Conservation (phyloP, 2,329 filamentous ascomycete genomes). For the Exserohilum rostratum region DNA sequence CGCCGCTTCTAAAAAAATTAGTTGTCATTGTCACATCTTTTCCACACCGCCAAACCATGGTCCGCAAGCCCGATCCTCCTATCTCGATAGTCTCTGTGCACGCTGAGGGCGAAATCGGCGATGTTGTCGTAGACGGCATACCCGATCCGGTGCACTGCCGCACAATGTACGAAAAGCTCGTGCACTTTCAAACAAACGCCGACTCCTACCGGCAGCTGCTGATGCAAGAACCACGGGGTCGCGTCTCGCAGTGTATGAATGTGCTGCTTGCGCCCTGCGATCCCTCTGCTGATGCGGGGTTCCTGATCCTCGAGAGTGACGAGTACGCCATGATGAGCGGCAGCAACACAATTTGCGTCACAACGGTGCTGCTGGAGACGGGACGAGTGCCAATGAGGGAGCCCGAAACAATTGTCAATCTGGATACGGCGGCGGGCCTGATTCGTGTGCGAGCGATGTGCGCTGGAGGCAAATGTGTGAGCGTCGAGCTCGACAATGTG, state of each 20-base stretch:
- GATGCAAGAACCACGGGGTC: slow-evolving; percentile 56
- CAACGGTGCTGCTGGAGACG: slow-evolving; percentile 56
- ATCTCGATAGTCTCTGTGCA: slow-evolving; percentile 33
- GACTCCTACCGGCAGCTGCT: slow-evolving; percentile 53
- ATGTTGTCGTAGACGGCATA: slow-evolving; percentile 58
- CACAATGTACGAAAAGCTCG: slow-evolving; percentile 58
- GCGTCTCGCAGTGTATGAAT: slow-evolving; percentile 49
- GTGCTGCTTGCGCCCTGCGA: slow-evolving; percentile 56
- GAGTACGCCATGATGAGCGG: slow-evolving; percentile 57
- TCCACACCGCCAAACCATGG: background rate
- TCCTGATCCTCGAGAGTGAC: slow-evolving; percentile 56
- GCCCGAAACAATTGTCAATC: slow-evolving; percentile 49
- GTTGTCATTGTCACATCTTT: background rate
- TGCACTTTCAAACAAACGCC: slow-evolving; percentile 50
- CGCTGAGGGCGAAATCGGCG: slow-evolving; percentile 54
- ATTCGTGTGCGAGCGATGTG: slow-evolving; percentile 52
- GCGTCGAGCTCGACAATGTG: slow-evolving; percentile 55
- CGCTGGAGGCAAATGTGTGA: slow-evolving; percentile 52
- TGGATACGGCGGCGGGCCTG: slow-evolving; percentile 56
- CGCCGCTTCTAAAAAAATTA: background rate
- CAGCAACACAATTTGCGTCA: slow-evolving; percentile 53
- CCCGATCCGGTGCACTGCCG: slow-evolving; percentile 49
- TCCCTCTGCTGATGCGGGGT: slow-evolving; percentile 53
- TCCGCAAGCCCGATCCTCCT: background rate
- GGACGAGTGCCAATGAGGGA: slow-evolving; percentile 56